phyloP scores from a whole-genome alignment of 495 filamentous ascomycete species.

The Aspergillus asperescens region DNA sequence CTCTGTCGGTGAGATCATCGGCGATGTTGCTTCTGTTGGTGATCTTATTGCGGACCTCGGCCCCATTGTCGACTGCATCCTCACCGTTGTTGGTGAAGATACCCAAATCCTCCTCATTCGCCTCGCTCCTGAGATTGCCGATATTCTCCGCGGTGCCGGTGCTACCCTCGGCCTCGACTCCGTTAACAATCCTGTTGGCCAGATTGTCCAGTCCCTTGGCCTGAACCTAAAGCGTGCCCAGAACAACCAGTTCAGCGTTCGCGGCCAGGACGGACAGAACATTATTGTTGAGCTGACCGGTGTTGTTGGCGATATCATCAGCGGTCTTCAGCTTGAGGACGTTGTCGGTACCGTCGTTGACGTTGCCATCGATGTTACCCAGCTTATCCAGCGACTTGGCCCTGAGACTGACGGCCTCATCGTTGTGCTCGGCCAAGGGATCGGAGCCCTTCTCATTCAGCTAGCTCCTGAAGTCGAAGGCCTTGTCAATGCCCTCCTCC shows the following conservation, averaged over 20 bases:
- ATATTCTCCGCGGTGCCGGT: conserved; percentile 15
- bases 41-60: conserved; percentile 20
- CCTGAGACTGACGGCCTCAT: conserved; percentile 17
- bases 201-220: not conserved
- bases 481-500: conserved; percentile 17
- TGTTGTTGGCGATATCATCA: not conserved
- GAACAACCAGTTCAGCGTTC: not conserved
- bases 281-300: not conserved
- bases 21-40: conserved; percentile 17
- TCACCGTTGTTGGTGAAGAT: conserved; percentile 24
- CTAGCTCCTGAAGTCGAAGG: conserved; percentile 19
- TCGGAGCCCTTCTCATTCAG: conserved; percentile 15
- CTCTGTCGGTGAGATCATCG: conserved; percentile 23
- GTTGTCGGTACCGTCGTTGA: conserved; percentile 9
- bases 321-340: no score
- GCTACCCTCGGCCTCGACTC: conserved; percentile 1
- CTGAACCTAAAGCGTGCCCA: not conserved
- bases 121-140: conserved; percentile 21
- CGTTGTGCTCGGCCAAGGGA: conserved; percentile 16
- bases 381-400: conserved; percentile 16
- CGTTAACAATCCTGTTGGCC: conserved; percentile 3
- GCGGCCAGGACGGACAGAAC: not conserved
- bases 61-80: conserved; percentile 19
- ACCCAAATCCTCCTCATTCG: conserved; percentile 17
- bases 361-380: conserved; percentile 10